Evolutionary conservation across 1,284 basidiomycete genomes (phyloP).

Genomic region (Sanghuangporus baumii): DNA sequence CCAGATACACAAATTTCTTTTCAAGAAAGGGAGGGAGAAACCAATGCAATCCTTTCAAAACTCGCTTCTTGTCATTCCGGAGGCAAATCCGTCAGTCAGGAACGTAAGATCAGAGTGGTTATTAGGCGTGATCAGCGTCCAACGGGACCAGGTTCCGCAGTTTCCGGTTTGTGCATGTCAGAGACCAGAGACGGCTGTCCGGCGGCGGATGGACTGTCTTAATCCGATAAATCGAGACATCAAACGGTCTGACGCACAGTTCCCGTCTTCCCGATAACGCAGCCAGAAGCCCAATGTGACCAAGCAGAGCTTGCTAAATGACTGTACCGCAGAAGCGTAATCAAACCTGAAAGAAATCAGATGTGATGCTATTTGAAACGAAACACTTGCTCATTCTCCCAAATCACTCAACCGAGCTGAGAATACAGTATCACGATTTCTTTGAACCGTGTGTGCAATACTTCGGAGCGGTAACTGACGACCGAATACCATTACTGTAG

Average conservation of each 20-base stretch:
- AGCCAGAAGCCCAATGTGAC: too few relatives aligned
- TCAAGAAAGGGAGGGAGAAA: neutral
- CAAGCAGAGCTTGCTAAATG: too few relatives aligned
- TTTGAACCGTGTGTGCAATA: neutral
- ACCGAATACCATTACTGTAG: neutral
- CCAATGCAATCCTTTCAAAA: neutral
- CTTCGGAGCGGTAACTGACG: neutral
- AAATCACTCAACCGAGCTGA: conserved; percentile 1
- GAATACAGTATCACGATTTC: neutral
- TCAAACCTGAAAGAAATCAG: neutral
- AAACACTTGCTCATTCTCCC: neutral
- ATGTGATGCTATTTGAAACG: neutral
- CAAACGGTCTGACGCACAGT: neutral
- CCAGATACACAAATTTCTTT: too few relatives aligned
- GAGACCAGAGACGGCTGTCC: neutral
- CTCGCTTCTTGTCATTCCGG: neutral
- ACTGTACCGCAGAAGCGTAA: neutral
- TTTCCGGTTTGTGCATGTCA: neutral
- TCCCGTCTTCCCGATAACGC: too few relatives aligned
- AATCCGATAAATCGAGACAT: neutral
- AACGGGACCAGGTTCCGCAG: neutral
- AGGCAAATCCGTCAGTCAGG: neutral
- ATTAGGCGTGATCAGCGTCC: neutral
- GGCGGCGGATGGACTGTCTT: neutral
- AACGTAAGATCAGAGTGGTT: neutral